Percentiles rank a stretch among this genome's conserved stretches.
phyloP scores from a whole-genome alignment of 139 green algal species.

The Tetradesmus lagerheimii region DNA sequence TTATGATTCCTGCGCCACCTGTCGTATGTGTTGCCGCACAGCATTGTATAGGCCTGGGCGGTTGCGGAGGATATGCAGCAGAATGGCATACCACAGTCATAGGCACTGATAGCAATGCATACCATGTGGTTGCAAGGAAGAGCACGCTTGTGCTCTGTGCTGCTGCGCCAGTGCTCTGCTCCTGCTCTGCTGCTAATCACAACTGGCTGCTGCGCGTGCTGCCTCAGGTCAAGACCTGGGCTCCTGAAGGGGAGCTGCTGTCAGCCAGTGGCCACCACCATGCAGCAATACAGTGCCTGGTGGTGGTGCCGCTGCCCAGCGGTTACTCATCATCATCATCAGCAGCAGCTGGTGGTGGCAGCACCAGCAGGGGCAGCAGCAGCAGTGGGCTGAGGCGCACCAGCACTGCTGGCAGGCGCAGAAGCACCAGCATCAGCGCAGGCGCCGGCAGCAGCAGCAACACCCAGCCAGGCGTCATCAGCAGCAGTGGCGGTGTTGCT shows the following conservation, averaged over 20 bases:
- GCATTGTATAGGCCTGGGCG: too few species aligned
- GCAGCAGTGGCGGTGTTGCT: not conserved
- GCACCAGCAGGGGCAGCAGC: slow-evolving; percentile 33
- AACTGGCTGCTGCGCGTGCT: not conserved
- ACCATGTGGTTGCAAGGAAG: not conserved
- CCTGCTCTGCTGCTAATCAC: not conserved
- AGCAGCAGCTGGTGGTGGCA: not conserved
- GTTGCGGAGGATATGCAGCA: not conserved
- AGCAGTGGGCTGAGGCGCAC: not conserved
- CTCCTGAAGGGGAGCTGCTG: slow-evolving; percentile 31
- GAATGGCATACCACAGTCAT: not conserved
- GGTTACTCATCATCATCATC: not conserved
- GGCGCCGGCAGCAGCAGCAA: not conserved
- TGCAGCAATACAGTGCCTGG: slow-evolving; percentile 24
- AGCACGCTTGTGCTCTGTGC: not conserved
- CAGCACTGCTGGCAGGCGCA: not conserved
- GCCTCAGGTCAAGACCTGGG: slow-evolving; percentile 47
- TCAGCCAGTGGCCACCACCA: slow-evolving; percentile 42
- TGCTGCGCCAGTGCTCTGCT: not conserved
- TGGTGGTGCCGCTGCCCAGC: not conserved
- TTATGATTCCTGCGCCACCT: too few species aligned
- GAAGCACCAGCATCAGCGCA: not conserved
- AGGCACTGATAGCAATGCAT: not conserved
- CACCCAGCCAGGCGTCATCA: not conserved
- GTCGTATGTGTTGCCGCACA: not conserved